Evolutionary conservation across 805 yeast species (phyloP), one percentile per base, ranked within the genome.

Genomic region (Saccharomycopsis sp.): DNA sequence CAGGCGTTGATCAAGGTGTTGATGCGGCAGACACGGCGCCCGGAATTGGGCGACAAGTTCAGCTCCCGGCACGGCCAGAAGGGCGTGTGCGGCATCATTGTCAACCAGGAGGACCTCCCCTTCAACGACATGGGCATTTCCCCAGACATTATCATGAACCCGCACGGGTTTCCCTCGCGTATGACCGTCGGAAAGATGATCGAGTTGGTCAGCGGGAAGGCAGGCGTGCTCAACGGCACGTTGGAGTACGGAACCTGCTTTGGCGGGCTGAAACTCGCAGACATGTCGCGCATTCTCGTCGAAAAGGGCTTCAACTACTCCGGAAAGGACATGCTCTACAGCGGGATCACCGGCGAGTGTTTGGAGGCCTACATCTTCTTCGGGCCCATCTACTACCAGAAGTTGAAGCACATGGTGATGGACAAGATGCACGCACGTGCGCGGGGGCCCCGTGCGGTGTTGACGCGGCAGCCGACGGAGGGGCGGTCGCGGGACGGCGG

Each of bases 361-460:
- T 76, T 94, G 57, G 97, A 94, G 72, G 98, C 98, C 1, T 94
- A 94, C 72, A 92, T 94, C 60, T 94, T 94, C 83, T 94, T 94
- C 72, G 99, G 99, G 0, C 99, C 99, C 18, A 94, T 94, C 64
- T 94, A 94, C 73, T 94, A 94, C 72, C 99, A 94, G 74, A 94
- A 94, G 70, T 83, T 94, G 78, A 94, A 94, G 79, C 99, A 94
- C 73, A 94, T 94, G 99, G 99, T 94, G 52, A 73, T 94, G 73
- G 99, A 94, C 74, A 94, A 94, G 74, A 94, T 94, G 99, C 99
- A 94, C 69, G 99, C 99, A 0, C 88, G 99, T 79, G 97, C 99
- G 1, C 84, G 99, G 71, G 99, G 99, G 55, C 99, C 99, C 57
- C 83, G 98, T 66, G 99, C 99, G 0, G 98, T 94, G 12, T 78